phyloP scores from a whole-genome alignment of 2,329 filamentous ascomycete species.

The Raffaelea arxii region DNA sequence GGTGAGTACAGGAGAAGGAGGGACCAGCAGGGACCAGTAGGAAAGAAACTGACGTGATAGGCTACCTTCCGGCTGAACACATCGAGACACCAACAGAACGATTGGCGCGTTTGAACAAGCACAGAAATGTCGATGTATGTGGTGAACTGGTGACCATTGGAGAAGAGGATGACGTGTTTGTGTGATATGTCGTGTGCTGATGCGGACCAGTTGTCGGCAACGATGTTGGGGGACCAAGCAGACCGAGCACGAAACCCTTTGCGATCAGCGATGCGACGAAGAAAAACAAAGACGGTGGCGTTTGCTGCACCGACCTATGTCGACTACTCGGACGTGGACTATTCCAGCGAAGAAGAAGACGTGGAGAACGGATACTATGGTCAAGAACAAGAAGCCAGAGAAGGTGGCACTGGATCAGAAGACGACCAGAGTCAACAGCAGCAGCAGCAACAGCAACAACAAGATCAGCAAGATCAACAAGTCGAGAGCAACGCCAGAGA shows the following conservation, averaged over 20 bases:
- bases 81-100: slow-evolving; percentile 97
- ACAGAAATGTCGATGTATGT: slow-evolving; percentile 91
- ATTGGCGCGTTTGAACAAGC: slow-evolving; percentile 88
- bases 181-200: not conserved
- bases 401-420: too few species aligned
- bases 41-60: too few species aligned
- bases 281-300: slow-evolving; percentile 77
- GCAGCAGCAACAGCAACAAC: slow-evolving; percentile 15
- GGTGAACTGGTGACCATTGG: not conserved
- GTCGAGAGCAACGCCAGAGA: slow-evolving; percentile 16
- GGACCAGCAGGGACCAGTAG: too few species aligned
- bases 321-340: slow-evolving; percentile 79
- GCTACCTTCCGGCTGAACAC: slow-evolving; percentile 92
- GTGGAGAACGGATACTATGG: slow-evolving; percentile 28
- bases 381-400: slow-evolving; percentile 19
- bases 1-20: too few species aligned
- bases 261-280: slow-evolving; percentile 72
- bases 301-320: slow-evolving; percentile 81
- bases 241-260: slow-evolving; percentile 77
- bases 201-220: slow-evolving; percentile 41
- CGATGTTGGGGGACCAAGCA: slow-evolving; percentile 53
- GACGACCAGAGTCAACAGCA: slow-evolving; percentile 21
- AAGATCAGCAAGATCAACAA: slow-evolving; percentile 21
- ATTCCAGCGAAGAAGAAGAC: slow-evolving; percentile 67
- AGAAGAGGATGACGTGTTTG: not conserved